A percentile compares a stretch with the other conserved stretches of the same genome.
These are phyloP conservation scores for Hypoxylon sp. DNA, from an alignment of 2,329 filamentous ascomycete species.

Conservation along the genomic window DNA sequence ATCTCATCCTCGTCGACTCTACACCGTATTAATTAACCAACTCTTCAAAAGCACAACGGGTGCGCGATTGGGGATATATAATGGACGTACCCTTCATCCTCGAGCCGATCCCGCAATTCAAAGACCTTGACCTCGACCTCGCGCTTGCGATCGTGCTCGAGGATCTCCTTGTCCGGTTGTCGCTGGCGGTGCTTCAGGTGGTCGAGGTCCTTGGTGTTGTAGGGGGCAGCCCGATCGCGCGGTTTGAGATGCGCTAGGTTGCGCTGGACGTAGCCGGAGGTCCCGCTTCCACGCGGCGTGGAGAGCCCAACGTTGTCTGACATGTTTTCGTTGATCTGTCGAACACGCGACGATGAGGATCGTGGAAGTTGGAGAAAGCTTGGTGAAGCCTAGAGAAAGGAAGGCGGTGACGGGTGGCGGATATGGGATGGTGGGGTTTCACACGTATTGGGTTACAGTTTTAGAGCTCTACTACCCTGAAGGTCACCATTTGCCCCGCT, in stretches of 20 bases:
- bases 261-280: slow-evolving; percentile 96
- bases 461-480: slow-evolving; percentile 25
- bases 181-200: slow-evolving; percentile 81
- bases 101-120: slow-evolving; percentile 89
- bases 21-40: slow-evolving; percentile 36
- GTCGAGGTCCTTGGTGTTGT: slow-evolving; percentile 76
- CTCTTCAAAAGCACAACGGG: neutral
- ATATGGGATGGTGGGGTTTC: slow-evolving; percentile 28
- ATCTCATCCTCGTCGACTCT: slow-evolving; percentile 92
- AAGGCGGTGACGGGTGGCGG: slow-evolving; percentile 46
- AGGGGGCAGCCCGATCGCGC: slow-evolving; percentile 84
- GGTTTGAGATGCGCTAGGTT: slow-evolving; percentile 91
- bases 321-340: slow-evolving; percentile 67
- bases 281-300: slow-evolving; percentile 94
- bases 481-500: slow-evolving; percentile 24
- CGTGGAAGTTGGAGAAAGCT: slow-evolving; percentile 7
- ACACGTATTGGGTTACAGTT: slow-evolving; percentile 1
- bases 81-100: slow-evolving; percentile 81
- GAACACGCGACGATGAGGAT: neutral
- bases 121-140: slow-evolving; percentile 95
- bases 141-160: slow-evolving; percentile 93
- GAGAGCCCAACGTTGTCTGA: slow-evolving; percentile 97
- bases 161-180: slow-evolving; percentile 90
- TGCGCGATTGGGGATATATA: slow-evolving; percentile 1
- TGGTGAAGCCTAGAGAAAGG: slow-evolving; percentile 22